Base-by-base conservation (phyloP, 2,329 filamentous ascomycete genomes). In the Alternaria arbusti region DNA sequence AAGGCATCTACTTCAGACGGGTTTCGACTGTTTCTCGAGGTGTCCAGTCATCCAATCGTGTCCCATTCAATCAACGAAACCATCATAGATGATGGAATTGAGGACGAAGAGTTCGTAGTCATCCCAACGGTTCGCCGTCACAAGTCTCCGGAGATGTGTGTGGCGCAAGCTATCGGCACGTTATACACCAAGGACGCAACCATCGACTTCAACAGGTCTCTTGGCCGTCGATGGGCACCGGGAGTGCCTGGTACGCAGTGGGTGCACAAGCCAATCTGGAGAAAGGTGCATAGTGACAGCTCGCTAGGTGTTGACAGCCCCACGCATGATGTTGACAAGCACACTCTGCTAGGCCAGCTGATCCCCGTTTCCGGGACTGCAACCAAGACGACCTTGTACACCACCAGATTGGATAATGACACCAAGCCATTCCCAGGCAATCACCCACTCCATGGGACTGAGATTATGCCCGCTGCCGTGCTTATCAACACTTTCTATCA, bases 41-140 rank as follows among this genome's bases (percentile, higher is more conserved):
- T 83, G 3, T 82, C 82, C 1, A 69, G 65, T 7, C 82, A 83
- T 54, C 81, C 82, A 1, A 75, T 84, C 17, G 70, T 83, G 2
- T 71, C 76, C 4, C 80, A 83, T 50, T 83, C 81, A 0, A 73
- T 83, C 25, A 73, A 71, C 3, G 81, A 83, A 50, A 83, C 78
- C 26, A 47, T 47, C 2, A 1, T 40, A 5, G 36, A 3, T 40
- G 36, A 40, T 17, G 36, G 36, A 11, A 2, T 40, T 3, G 36
- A 40, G 0, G n/a, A 40, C 15, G n/a, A 40, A 40, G 36, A 40
- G 36, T 40, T 40, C 36, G 36, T 9, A 40, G 36, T 40, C 0
- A 40, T 40, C 0, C 36, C 36, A 17, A 40, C 36, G 8, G n/a
- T 40, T 40, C 36, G 36, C 36, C 36, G 36, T 0, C 36, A 3